Percentiles rank a stretch among this genome's conserved stretches.
Evolutionary conservation across 768 basidiomycete genomes (phyloP).

Genomic region (Suillus weaverae): DNA sequence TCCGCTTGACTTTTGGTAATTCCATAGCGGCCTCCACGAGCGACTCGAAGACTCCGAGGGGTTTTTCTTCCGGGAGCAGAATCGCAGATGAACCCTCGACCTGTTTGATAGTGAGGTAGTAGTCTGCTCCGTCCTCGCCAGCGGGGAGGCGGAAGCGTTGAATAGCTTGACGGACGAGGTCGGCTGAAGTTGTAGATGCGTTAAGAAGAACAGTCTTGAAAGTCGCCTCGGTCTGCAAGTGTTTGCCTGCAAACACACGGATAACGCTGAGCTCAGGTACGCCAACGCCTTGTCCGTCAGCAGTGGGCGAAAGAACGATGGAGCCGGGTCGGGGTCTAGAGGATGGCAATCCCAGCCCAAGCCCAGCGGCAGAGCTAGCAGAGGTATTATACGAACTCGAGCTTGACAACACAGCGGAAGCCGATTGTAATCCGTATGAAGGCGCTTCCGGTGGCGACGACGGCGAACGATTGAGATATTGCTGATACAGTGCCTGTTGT

Average conservation of each 20-base stretch:
- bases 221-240: slow-evolving; percentile 90
- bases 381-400: slow-evolving; percentile 43
- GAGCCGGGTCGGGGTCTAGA: slow-evolving; percentile 74
- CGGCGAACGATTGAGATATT: slow-evolving; percentile 87
- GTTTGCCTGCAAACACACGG: slow-evolving; percentile 91
- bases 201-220: slow-evolving; percentile 98
- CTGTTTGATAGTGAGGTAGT: slow-evolving; percentile 92
- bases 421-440: slow-evolving; percentile 76
- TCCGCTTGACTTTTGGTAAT: slow-evolving; percentile 86
- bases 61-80: slow-evolving; percentile 70
- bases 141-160: slow-evolving; percentile 87
- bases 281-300: slow-evolving; percentile 59
- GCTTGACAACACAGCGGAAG: slow-evolving; percentile 58
- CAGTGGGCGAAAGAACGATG: slow-evolving; percentile 61
- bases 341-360: slow-evolving; percentile 48
- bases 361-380: slow-evolving; percentile 40
- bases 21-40: slow-evolving; percentile 80
- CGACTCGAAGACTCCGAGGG: slow-evolving; percentile 86
- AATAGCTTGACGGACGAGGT: slow-evolving; percentile 88
- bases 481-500: slow-evolving; percentile 83
- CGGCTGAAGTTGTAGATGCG: slow-evolving; percentile 76
- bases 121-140: slow-evolving; percentile 57
- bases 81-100: slow-evolving; percentile 84
- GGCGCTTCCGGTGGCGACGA: slow-evolving; percentile 74
- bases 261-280: slow-evolving; percentile 91